phyloP scores from a whole-genome alignment of 495 filamentous ascomycete genomes.

The Endocarpon pusillum region DNA sequence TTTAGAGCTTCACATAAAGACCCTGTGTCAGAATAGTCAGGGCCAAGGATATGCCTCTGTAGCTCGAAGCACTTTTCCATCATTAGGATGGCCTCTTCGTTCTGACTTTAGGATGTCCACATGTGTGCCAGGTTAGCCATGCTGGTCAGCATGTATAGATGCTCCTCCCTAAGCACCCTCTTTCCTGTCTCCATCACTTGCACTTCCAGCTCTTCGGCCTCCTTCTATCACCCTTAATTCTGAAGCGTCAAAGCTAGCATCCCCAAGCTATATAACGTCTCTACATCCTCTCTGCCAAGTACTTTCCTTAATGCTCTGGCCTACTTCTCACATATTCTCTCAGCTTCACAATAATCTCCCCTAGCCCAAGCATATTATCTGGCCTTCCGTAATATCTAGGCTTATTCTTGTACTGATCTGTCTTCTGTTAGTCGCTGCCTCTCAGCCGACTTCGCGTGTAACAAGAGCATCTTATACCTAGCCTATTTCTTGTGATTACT shows the following conservation, averaged over 20 bases:
- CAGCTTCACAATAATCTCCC: conserved; percentile 1
- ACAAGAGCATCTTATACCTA: conserved; percentile 13
- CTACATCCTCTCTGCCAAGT: too few species aligned
- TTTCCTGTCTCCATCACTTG: too few species aligned
- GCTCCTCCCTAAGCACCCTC: too few species aligned
- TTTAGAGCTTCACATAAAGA: too few species aligned
- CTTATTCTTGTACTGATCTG: conserved; percentile 3
- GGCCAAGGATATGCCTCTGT: conserved; percentile 4
- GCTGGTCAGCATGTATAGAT: too few species aligned
- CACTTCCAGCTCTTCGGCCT: too few species aligned
- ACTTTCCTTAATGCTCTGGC: too few species aligned
- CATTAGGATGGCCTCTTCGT: conserved; percentile 7
- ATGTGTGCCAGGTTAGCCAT: too few species aligned
- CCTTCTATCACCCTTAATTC: conserved; percentile 12
- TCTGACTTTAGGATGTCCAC: conserved; percentile 10
- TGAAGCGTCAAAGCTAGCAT: conserved; percentile 15
- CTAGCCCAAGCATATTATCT: neutral
- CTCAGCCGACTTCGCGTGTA: conserved; percentile 11
- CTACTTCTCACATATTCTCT: too few species aligned
- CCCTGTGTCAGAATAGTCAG: conserved; percentile 10
- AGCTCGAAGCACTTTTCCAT: conserved; percentile 4
- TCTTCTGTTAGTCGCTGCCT: conserved; percentile 3
- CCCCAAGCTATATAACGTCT: conserved; percentile 12
- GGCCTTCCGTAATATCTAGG: conserved; percentile 4
- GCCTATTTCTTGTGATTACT: conserved; percentile 15